Percentiles rank a stretch among this genome's conserved stretches.
phyloP scores from a whole-genome alignment of 306 rosid species.

The Oemleria cerasiformis region DNA sequence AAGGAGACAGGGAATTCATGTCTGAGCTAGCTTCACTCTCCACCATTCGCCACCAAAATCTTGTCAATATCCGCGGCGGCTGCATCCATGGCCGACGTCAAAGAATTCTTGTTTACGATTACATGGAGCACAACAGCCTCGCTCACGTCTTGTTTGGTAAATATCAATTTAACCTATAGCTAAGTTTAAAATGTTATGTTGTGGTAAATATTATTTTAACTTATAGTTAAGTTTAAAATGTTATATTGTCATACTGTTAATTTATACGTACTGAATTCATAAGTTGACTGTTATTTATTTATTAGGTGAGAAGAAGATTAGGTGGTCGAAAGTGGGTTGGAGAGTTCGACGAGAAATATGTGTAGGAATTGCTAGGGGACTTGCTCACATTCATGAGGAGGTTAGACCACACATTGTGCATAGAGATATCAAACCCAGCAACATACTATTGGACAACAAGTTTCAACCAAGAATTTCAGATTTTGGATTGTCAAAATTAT shows the following conservation, averaged over 20 bases:
- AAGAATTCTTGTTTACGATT: slow-evolving; percentile 32
- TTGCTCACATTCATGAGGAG: slow-evolving; percentile 32
- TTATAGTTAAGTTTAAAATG: no score
- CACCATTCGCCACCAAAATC: slow-evolving; percentile 25
- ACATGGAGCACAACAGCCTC: slow-evolving; percentile 29
- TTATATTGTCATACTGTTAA: no score
- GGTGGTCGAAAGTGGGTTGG: slow-evolving; percentile 19
- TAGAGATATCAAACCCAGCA: slow-evolving; percentile 33
- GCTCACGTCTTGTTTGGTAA: slow-evolving; percentile 28
- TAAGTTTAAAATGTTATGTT: no score
- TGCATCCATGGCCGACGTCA: slow-evolving; percentile 25
- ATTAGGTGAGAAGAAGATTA: slow-evolving; percentile 18
- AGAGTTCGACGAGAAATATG: slow-evolving; percentile 21
- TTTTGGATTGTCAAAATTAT: slow-evolving; percentile 34
- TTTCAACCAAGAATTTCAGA: slow-evolving; percentile 34
- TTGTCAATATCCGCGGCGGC: slow-evolving; percentile 27
- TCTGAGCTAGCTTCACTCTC: slow-evolving; percentile 32
- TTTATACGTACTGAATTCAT: background rate
- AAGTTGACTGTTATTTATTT: background rate
- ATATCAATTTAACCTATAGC: no score
- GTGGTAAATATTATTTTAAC: background rate
- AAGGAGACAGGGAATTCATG: slow-evolving; percentile 38
- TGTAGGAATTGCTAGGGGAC: slow-evolving; percentile 30
- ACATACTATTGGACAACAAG: slow-evolving; percentile 30
- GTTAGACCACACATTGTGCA: slow-evolving; percentile 32